Evolutionary conservation across 768 basidiomycete species (phyloP), one percentile per base, ranked within the genome.

Genomic region (Leccinum rimulosum): DNA sequence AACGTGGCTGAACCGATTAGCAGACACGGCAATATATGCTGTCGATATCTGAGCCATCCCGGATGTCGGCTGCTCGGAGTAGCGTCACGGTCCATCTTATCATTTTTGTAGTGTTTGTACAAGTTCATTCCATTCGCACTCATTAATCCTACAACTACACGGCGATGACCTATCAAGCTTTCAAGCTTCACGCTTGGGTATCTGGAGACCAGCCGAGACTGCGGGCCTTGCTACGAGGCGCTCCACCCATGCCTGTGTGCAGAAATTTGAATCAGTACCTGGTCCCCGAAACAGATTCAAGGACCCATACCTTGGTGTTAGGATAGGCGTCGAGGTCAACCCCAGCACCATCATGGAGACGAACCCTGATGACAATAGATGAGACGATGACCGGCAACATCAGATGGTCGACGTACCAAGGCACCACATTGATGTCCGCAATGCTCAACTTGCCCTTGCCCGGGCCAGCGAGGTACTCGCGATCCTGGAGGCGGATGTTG

Each of bases 401-500:
- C 15, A 35, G 19, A 14, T 3, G 11, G 56, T 72, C 58, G 30
- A 56, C 66, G 9, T 61, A 86, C 89, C 88, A 91, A 4, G 88
- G 78, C 56, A 82, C 68, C 4, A 79, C 77, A 58, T 91, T 93
- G 57, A 89, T 74, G 66, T 92, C 91, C 7, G 89, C 93, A 50
- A 94, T 73, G 43, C 80, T 84, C 68, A 80, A 83, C 64, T 82
- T 85, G 27, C 89, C 90, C 56, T 77, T 77, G 0, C 84, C 87
- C 11, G 85, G 75, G n/a, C 94, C 93, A 17, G 82, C 91, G 15
- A 96, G 84, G 70, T 81, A 95, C 43, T 94, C 91, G 17, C 89
- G 82, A 54, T 79, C 83, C 49, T 78, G 72, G n/a, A 95, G 81
- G 25, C 89, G 84, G 52, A 86, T 84, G 66, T 95, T 85, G 47